These are phyloP conservation scores for Dryadomyces quercus-mongolicae DNA, from an alignment of 2,329 filamentous ascomycete genomes.

Conservation along the genomic window DNA sequence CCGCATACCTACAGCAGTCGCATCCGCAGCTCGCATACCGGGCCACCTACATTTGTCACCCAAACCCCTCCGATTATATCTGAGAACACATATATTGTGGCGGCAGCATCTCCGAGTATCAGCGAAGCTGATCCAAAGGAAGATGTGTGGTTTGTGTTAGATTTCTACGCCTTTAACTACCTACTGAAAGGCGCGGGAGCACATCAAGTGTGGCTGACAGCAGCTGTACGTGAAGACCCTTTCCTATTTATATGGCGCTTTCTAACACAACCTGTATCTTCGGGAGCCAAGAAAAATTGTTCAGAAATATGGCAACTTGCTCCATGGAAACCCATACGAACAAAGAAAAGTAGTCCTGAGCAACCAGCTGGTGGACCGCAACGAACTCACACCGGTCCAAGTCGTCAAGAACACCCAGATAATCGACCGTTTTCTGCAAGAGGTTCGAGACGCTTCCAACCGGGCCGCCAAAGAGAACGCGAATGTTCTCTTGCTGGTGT, in stretches of 20 bases:
- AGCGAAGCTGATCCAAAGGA: not conserved
- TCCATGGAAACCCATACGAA: not conserved
- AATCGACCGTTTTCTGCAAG: not conserved
- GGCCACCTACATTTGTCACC: not conserved
- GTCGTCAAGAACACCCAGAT: not conserved
- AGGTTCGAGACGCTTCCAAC: not conserved
- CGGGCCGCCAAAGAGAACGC: not conserved
- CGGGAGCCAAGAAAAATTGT: not conserved
- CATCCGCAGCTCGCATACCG: too few species aligned
- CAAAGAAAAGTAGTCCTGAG: not conserved
- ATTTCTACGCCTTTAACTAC: slow-evolving; percentile 2
- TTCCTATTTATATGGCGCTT: too few species aligned
- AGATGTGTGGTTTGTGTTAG: slow-evolving; percentile 1
- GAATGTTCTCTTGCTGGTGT: not conserved
- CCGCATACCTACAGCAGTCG: too few species aligned
- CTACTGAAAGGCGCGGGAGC: not conserved
- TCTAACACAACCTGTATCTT: not conserved
- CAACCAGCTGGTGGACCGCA: not conserved
- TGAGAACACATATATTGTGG: slow-evolving; percentile 1
- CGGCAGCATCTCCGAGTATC: not conserved
- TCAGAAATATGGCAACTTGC: not conserved
- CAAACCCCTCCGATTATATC: not conserved
- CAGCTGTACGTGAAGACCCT: not conserved
- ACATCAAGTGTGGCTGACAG: not conserved
- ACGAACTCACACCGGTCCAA: not conserved